Evolutionary conservation across 495 filamentous ascomycete genomes (phyloP), one percentile per base, ranked within the genome.

Genomic region (Neurospora tetraspora): DNA sequence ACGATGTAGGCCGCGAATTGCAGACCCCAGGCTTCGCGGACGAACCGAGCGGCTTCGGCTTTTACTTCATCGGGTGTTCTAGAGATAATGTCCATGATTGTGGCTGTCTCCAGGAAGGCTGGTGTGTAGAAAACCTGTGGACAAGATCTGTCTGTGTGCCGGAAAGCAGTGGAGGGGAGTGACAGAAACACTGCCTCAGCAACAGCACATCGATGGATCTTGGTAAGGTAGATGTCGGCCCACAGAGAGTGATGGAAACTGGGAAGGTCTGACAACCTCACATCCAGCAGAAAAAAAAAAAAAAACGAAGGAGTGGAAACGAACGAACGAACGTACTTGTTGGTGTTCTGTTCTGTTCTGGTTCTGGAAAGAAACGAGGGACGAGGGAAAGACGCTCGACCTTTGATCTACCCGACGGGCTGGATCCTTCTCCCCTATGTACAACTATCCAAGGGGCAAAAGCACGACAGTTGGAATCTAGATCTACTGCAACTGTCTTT

Each of bases 1-100:
- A 79, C 70, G 43, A 79, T 20, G 39, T 80, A 80, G 2, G 79
- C 75, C 5, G 74, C 39, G 7, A 78, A 78, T 42, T 80, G 79
- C 14, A 80, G 69, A 2, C 76, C 76, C 79, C 79, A 80, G 5
- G 78, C 78, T 43, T 80, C 79, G 10, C 69, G 72, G 69, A 78
- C 75, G 72, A 80, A 80, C 14, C 40, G 43, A 36, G 74, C 69
- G 12, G 74, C 69, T 23, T 59, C 74, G 23, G 69, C 71, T 36
- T 72, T 43, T 37, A 71, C 20, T 53, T 23, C n/a, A 2, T 39
- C n/a, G 45, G 45, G n/a, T 23, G 45, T 53, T 11, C 45, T 53
- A 6, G 45, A 11, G n/a, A 12, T 9, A 2, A 40, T n/a, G n/a
- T 18, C 5, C 68, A 59, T 73, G 45, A 16, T 37, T 70, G 68